Base-by-base conservation (phyloP, 2,329 filamentous ascomycete species). In the Pyrenophora graminea region DNA sequence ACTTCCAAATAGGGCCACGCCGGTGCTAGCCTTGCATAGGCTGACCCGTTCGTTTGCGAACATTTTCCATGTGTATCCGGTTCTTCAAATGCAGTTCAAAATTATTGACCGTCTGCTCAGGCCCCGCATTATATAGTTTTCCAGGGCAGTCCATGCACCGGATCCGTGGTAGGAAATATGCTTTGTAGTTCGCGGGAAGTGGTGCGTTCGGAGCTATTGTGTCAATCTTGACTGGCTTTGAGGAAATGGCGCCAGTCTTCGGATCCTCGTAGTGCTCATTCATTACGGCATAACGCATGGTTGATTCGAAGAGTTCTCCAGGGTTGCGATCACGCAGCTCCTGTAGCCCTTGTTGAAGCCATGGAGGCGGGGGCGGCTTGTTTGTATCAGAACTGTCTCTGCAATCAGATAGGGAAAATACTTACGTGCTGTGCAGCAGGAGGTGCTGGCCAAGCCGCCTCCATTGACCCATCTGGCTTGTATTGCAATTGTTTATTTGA, bases 21-120 rank as follows among this genome's bases (percentile, higher is more conserved):
- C 3, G 10, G 33, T 25, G 13, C 21, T 44, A 40, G 15, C 48
- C 40, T 21, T 50, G 41, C 18, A 55, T 48, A 6, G 51, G 48
- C 41, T 58, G 56, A 10, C 64, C 67, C 18, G 54, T 68, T 19
- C 72, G 64, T 44, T 62, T 69, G n/a, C 68, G 66, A 15, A 74
- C 71, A 23, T 67, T 71, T 33, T 59, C 57, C 55, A 63, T 64
- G 47, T 99, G 94, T 45, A 82, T 79, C 37, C 89, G 84, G 73
- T 96, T 97, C 73, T 87, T 90, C 41, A 97, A 79, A 76, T 99
- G 94, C 1, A 95, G 85, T 74, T 96, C 90, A 58, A 99, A 99
- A 68, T 96, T 96, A 39, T 87, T 87, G 4, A 93, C 89, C 2
- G 91, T 91, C 70, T 83, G 88, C 19, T 88, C 90, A 0, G 92